Conservation (phyloP, 2,329 filamentous ascomycete genomes). For the Esteya vermicola region DNA sequence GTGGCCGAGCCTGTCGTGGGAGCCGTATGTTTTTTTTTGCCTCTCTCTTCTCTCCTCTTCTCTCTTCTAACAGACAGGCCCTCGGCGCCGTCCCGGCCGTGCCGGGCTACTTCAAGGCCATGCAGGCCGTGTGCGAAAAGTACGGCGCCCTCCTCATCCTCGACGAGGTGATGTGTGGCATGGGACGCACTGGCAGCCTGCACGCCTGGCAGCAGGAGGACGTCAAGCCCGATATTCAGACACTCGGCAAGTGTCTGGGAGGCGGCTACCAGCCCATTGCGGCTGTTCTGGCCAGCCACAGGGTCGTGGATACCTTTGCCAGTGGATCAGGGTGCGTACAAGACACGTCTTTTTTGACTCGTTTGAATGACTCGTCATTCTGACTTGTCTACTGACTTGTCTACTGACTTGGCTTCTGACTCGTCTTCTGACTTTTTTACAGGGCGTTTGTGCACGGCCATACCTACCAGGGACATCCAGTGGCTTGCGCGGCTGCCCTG, state of each 20-base stretch:
- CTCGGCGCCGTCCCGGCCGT: conserved; percentile 36
- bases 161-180: conserved; percentile 55
- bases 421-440: neutral
- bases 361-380: too few relatives aligned
- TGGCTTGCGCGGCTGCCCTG: conserved; percentile 24
- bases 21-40: conserved; percentile 32
- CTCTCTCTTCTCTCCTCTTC: neutral
- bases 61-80: conserved; percentile 20
- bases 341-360: neutral
- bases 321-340: conserved; percentile 21
- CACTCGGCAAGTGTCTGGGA: conserved; percentile 47
- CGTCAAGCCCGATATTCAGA: conserved; percentile 45
- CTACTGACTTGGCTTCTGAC: neutral
- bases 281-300: conserved; percentile 37
- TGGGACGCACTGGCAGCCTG: conserved; percentile 45
- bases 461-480: conserved; percentile 33
- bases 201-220: conserved; percentile 50
- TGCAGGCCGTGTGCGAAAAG: conserved; percentile 37
- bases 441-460: conserved; percentile 45
- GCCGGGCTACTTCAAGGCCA: conserved; percentile 37
- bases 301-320: conserved; percentile 32
- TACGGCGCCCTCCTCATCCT: conserved; percentile 41
- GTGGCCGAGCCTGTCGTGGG: conserved; percentile 62
- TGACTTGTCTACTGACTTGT: too few relatives aligned
- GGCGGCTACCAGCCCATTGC: conserved; percentile 48